Evolutionary conservation across 1,284 basidiomycete species (phyloP).

Genomic region (Stygiomarasmius scandens): DNA sequence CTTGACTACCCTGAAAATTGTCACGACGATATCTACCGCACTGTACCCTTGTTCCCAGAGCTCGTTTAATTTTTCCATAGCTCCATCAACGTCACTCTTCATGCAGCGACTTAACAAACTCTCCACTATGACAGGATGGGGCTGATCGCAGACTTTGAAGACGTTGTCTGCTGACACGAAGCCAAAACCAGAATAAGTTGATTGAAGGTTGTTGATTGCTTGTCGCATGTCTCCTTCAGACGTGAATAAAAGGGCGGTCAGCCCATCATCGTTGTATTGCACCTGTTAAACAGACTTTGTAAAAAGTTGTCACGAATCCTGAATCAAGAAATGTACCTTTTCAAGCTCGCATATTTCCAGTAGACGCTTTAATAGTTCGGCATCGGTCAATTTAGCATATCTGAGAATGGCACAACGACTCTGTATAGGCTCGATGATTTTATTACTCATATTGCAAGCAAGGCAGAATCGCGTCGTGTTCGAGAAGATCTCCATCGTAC

Average conservation of each 20-base stretch:
- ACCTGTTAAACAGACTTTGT: conserved; percentile 56
- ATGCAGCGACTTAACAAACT: conserved; percentile 82
- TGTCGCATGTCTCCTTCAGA: conserved; percentile 99
- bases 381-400: conserved; percentile 89
- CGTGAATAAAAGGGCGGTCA: conserved; percentile 97
- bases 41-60: conserved; percentile 97
- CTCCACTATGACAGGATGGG: conserved; percentile 91
- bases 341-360: conserved; percentile 94
- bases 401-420: conserved; percentile 95
- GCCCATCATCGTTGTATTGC: conserved; percentile 91
- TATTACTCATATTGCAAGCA: conserved; percentile 99
- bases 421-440: conserved; percentile 99
- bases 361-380: conserved; percentile 89
- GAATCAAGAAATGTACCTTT: conserved; percentile 56
- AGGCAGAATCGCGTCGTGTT: conserved; percentile 98
- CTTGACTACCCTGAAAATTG: conserved; percentile 96
- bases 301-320: not conserved
- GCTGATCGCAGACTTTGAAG: conserved; percentile 99
- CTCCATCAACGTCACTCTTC: conserved; percentile 81
- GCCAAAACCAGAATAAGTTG: conserved; percentile 93
- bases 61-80: conserved; percentile 84
- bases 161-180: conserved; percentile 99
- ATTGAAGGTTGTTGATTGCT: conserved; percentile 98
- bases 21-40: conserved; percentile 95
- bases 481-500: conserved; percentile 99